These are phyloP conservation scores for Naganishia cerealis DNA, from an alignment of 1,284 basidiomycete species.

Conservation along the genomic window DNA sequence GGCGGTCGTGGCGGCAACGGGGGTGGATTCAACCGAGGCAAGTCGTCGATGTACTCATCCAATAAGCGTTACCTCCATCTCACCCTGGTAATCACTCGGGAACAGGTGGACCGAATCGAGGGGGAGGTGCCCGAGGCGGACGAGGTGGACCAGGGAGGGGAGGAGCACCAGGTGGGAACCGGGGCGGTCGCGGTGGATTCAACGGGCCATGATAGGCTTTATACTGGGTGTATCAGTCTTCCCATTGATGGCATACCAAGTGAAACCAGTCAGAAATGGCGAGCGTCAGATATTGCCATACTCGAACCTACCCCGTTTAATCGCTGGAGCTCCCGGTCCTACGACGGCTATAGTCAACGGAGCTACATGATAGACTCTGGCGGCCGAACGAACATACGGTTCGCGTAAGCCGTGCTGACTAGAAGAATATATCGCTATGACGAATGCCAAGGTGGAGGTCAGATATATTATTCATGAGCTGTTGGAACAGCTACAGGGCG, in stretches of 20 bases:
- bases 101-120: slow-evolving; percentile 28
- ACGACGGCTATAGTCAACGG: too few relatives aligned
- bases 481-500: too few relatives aligned
- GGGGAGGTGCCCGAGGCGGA: slow-evolving; percentile 25
- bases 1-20: not conserved
- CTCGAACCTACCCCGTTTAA: too few relatives aligned
- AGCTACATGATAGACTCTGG: too few relatives aligned
- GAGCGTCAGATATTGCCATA: too few relatives aligned
- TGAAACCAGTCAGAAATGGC: not conserved
- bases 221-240: not conserved
- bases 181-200: slow-evolving; percentile 29
- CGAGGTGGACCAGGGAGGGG: slow-evolving; percentile 28
- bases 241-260: not conserved
- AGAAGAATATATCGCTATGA: too few relatives aligned
- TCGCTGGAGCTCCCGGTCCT: too few relatives aligned
- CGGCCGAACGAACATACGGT: too few relatives aligned
- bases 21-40: slow-evolving; percentile 17
- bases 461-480: too few relatives aligned
- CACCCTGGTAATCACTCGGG: not conserved
- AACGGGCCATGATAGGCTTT: slow-evolving; percentile 16
- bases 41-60: not conserved
- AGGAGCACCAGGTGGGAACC: slow-evolving; percentile 33
- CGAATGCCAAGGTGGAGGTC: too few relatives aligned
- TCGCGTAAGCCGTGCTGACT: too few relatives aligned
- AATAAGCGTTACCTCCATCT: not conserved